These are phyloP conservation scores for Acacia crassicarpa DNA, from an alignment of 306 rosid genomes.

Conservation along the genomic window DNA sequence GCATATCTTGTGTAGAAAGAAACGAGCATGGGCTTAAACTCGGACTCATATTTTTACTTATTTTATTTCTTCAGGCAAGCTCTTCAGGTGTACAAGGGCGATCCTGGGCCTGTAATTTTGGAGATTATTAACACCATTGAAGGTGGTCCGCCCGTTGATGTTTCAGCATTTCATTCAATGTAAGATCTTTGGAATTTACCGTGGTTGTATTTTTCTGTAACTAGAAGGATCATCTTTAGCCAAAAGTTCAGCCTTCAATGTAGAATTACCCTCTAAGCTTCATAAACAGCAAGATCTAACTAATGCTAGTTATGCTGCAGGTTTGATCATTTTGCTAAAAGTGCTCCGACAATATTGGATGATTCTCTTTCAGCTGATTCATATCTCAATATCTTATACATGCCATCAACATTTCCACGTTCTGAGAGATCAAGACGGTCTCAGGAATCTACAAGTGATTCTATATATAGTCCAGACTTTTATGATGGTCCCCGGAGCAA, in stretches of 20 bases:
- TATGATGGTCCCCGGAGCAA: slow-evolving; percentile 98
- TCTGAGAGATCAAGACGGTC: slow-evolving; percentile 88
- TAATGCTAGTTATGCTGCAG: slow-evolving; percentile 51
- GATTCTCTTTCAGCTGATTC: slow-evolving; percentile 99
- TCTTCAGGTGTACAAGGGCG: slow-evolving; percentile 86
- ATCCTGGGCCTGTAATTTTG: slow-evolving; percentile 72
- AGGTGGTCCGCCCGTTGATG: slow-evolving; percentile 98
- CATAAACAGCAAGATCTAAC: slow-evolving; percentile 28
- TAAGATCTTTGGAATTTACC: slow-evolving; percentile 57
- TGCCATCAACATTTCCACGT: slow-evolving; percentile 97
- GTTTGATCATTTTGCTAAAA: slow-evolving; percentile 96
- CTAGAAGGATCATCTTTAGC: background rate
- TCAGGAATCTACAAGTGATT: slow-evolving; percentile 63
- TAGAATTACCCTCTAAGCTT: background rate
- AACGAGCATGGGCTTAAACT: slow-evolving; percentile 13
- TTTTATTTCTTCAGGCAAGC: slow-evolving; percentile 88
- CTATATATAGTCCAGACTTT: slow-evolving; percentile 56
- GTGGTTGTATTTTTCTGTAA: slow-evolving; percentile 12
- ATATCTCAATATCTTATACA: slow-evolving; percentile 87
- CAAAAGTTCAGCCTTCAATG: slow-evolving; percentile 17
- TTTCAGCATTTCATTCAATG: slow-evolving; percentile 93
- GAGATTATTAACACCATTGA: slow-evolving; percentile 95
- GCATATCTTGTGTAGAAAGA: slow-evolving; percentile 3
- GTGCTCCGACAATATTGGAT: slow-evolving; percentile 96
- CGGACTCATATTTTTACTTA: slow-evolving; percentile 22